Evolutionary conservation across 495 filamentous ascomycete genomes (phyloP).

Genomic region (Xylaria bambusicola): DNA sequence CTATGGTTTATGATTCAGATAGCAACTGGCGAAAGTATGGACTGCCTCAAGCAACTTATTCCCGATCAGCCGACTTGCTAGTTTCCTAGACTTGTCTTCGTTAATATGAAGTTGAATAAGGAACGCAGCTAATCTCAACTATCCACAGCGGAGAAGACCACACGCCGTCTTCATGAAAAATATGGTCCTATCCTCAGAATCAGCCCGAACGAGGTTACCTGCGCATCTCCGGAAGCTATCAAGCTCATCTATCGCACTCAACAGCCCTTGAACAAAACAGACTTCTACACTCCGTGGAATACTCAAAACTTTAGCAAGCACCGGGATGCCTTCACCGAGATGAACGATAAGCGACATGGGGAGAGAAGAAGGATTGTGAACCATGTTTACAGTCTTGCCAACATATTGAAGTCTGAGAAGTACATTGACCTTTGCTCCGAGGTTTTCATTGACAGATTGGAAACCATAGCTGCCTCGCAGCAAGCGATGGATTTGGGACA

Average conservation of each 20-base stretch:
- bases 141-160: conserved; percentile 2
- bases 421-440: conserved; percentile 7
- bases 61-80: background rate
- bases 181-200: conserved; percentile 7
- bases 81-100: background rate
- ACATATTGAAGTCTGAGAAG: conserved; percentile 7
- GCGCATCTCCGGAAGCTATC: conserved; percentile 6
- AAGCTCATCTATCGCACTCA: conserved; percentile 9
- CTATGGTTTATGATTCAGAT: conserved; percentile 7
- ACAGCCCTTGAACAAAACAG: conserved; percentile 4
- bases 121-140: background rate
- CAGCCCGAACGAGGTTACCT: conserved; percentile 8
- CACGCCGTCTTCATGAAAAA: conserved; percentile 3
- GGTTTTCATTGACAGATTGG: background rate
- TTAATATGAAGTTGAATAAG: background rate
- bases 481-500: conserved; percentile 3
- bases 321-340: conserved; percentile 5
- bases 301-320: conserved; percentile 7
- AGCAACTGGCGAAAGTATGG: conserved; percentile 8
- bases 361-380: conserved; percentile 6
- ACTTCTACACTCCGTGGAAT: conserved; percentile 7
- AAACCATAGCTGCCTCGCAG: conserved; percentile 3
- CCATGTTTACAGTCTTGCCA: conserved; percentile 10
- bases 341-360: conserved; percentile 4
- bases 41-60: background rate